phyloP scores from a whole-genome alignment of 1,284 basidiomycete genomes.

The Schizophyllum amplum region DNA sequence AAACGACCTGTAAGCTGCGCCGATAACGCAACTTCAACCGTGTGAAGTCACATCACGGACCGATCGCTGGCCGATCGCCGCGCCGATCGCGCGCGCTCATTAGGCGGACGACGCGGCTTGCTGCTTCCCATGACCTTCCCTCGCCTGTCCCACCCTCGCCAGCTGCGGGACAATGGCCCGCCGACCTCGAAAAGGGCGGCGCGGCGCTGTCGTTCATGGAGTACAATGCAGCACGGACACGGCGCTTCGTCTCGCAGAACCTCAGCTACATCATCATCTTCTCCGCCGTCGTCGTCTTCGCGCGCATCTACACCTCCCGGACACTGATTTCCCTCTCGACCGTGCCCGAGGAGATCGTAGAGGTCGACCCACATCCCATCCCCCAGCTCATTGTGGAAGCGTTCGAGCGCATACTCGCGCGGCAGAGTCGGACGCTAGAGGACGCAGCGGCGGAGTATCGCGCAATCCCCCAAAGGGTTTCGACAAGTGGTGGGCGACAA shows the following conservation, averaged over 20 bases:
- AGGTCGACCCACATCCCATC: slow-evolving; percentile 56
- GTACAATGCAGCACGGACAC: not conserved
- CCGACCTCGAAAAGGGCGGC: not conserved
- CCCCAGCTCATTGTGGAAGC: slow-evolving; percentile 76
- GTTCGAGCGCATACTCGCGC: slow-evolving; percentile 56
- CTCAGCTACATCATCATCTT: not conserved
- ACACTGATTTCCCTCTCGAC: not conserved
- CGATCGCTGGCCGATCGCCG: too few species aligned
- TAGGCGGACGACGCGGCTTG: too few species aligned
- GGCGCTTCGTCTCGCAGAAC: not conserved
- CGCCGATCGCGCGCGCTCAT: too few species aligned
- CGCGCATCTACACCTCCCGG: not conserved
- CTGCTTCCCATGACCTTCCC: too few species aligned
- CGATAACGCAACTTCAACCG: too few species aligned
- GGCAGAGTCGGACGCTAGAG: slow-evolving; percentile 70
- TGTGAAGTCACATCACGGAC: too few species aligned
- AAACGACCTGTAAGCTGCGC: too few species aligned
- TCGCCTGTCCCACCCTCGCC: too few species aligned
- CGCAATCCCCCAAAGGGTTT: slow-evolving; percentile 84
- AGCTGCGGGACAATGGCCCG: too few species aligned
- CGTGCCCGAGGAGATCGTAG: not conserved
- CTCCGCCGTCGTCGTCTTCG: not conserved
- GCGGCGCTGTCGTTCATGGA: not conserved
- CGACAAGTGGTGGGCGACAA: slow-evolving; percentile 80
- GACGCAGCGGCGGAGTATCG: slow-evolving; percentile 77